Base-by-base conservation (phyloP, 768 basidiomycete genomes). In the Cystobasidiopsis lactophilus region DNA sequence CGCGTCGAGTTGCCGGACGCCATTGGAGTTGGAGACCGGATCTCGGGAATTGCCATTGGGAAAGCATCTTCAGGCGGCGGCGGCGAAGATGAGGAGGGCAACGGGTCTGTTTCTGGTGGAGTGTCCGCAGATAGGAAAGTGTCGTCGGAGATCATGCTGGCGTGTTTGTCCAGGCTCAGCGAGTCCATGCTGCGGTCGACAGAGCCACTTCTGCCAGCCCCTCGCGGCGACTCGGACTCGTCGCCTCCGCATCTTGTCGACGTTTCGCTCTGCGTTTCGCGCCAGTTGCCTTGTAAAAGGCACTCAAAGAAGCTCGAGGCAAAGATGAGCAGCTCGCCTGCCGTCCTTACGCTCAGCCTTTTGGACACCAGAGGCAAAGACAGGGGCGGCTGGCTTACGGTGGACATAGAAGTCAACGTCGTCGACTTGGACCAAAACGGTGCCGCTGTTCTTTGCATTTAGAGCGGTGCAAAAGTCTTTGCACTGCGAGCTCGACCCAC, bases 311-410 rank as follows among this genome's bases (percentile, higher is more conserved):
- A 58, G 0, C 52, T 45, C 5, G 21, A 27, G 0, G 50, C 48
- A 24, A 56, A 52, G 2, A 53, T 44, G 27, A 58, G 51, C 13
- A 56, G 41, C 13, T 58, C 58, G 2, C n/a, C n/a, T n/a, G n/a
- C n/a, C n/a, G n/a, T n/a, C n/a, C n/a, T n/a, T n/a, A n/a, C n/a
- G n/a, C n/a, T n/a, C n/a, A n/a, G n/a, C n/a, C n/a, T n/a, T n/a
- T n/a, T n/a, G n/a, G n/a, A n/a, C n/a, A n/a, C n/a, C n/a, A n/a
- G n/a, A n/a, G n/a, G n/a, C n/a, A n/a, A n/a, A n/a, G n/a, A n/a
- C n/a, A n/a, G n/a, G n/a, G n/a, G n/a, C n/a, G n/a, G n/a, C n/a
- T n/a, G n/a, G n/a, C n/a, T n/a, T n/a, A n/a, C 47, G 38, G 30
- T 58, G 58, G 11, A n/a, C 19, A 27, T 48, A 53, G 46, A 58